phyloP scores from a whole-genome alignment of 2,329 filamentous ascomycete species.

The Teratosphaeriaceae sp. region DNA sequence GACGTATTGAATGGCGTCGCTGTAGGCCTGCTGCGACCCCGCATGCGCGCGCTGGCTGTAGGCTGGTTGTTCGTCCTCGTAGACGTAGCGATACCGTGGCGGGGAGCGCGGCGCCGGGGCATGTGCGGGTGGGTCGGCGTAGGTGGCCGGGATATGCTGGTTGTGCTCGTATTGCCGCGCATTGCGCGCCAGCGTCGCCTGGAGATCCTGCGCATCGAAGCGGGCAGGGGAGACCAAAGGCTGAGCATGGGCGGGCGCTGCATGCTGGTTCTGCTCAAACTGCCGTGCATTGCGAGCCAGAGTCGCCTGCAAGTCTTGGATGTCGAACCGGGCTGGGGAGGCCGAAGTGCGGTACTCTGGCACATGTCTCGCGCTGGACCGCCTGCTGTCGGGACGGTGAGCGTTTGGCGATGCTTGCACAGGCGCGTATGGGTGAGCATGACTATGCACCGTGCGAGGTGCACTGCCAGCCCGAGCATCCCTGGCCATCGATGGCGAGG shows the following conservation, averaged over 20 bases:
- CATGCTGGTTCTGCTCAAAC: not conserved
- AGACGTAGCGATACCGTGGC: constrained; percentile 18
- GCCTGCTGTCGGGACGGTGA: constrained; percentile 8
- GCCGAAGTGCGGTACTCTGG: not conserved
- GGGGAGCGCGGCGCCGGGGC: constrained; percentile 7
- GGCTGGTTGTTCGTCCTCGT: constrained; percentile 16
- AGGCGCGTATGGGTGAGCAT: constrained; percentile 5
- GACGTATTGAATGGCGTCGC: constrained; percentile 18
- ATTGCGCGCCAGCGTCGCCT: constrained; percentile 13
- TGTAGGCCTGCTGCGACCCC: not conserved
- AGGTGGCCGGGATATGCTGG: constrained; percentile 11
- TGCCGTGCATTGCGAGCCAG: constrained; percentile 11
- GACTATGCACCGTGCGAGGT: constrained; percentile 8
- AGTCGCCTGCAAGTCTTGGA: constrained; percentile 12
- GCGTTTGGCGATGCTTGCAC: constrained; percentile 2
- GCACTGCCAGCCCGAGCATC: constrained; percentile 12
- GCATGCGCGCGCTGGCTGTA: constrained; percentile 8
- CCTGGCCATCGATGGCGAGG: constrained; percentile 11
- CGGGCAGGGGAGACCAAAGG: constrained; percentile 2
- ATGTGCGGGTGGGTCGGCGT: constrained; percentile 9
- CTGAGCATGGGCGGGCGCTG: not conserved
- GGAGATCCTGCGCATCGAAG: constrained; percentile 8
- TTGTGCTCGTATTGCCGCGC: constrained; percentile 17
- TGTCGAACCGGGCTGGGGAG: constrained; percentile 4
- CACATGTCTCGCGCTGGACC: constrained; percentile 13